These are phyloP conservation scores for Mangifera indica DNA, from an alignment of 345 rosid genomes.

Conservation along the genomic window DNA sequence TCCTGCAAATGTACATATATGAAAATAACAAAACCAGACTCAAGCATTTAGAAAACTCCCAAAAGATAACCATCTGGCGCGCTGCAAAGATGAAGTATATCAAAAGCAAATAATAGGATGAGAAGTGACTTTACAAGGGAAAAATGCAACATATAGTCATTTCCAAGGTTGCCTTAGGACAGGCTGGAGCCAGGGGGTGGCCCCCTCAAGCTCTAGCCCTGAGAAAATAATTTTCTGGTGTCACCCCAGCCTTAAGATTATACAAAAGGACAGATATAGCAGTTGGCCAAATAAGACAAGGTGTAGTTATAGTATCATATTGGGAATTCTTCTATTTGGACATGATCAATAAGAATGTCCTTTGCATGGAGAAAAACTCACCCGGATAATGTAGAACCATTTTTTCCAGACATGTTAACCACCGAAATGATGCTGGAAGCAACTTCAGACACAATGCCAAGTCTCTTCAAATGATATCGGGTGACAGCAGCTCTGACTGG, in stretches of 20 bases:
- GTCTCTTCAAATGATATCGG: conserved; percentile 84
- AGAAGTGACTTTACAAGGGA: background rate
- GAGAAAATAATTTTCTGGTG: background rate
- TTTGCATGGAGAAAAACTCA: conserved; percentile 27
- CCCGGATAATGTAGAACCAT: conserved; percentile 54
- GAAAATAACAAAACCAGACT: no score
- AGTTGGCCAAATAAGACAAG: background rate
- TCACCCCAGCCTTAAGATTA: background rate
- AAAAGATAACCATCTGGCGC: no score
- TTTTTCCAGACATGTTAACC: conserved; percentile 37
- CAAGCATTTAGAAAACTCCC: no score
- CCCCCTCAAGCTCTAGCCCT: no score
- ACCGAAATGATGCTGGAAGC: conserved; percentile 46
- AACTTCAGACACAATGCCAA: conserved; percentile 73
- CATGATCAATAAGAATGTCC: background rate
- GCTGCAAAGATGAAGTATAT: background rate
- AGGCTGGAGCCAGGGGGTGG: no score
- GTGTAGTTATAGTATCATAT: background rate
- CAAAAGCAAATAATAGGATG: background rate
- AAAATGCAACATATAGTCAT: no score
- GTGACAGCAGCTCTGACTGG: conserved; percentile 93
- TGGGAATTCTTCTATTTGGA: background rate
- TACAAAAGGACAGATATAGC: background rate
- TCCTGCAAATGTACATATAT: no score
- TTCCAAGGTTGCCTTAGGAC: no score